Percentiles rank a stretch among this genome's conserved stretches.
These are phyloP conservation scores for Candida nitratophila DNA, from an alignment of 805 yeast species.

Conservation along the genomic window DNA sequence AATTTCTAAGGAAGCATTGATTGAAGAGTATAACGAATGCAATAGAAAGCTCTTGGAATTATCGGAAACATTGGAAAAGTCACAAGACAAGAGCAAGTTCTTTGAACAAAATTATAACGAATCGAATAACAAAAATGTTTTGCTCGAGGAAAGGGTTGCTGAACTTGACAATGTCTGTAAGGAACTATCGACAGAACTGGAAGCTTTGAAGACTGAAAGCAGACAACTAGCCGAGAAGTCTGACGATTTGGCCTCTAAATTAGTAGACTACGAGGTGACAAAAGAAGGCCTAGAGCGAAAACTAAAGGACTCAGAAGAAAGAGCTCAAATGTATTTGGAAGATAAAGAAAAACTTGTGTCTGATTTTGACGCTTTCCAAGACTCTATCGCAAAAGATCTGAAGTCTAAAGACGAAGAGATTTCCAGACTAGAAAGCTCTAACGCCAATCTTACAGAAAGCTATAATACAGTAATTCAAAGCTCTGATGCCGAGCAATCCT, in stretches of 20 bases:
- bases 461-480: no score
- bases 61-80: neutral
- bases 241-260: constrained; percentile 5
- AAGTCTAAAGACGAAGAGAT: neutral
- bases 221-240: constrained; percentile 9
- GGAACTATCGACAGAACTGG: constrained; percentile 6
- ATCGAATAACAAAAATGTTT: constrained; percentile 7
- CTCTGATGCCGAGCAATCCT: neutral
- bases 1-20: neutral
- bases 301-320: neutral
- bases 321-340: neutral
- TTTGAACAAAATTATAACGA: constrained; percentile 7
- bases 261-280: neutral
- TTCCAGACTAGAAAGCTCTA: neutral
- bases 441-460: no score
- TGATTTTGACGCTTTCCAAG: neutral
- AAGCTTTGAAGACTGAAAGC: constrained; percentile 1
- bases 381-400: neutral
- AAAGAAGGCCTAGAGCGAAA: neutral
- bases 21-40: neutral
- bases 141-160: constrained; percentile 10
- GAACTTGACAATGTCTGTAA: neutral
- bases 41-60: neutral
- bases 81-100: constrained; percentile 1
- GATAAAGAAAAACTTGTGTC: neutral